Evolutionary conservation across 768 basidiomycete species (phyloP).

Genomic region (button mushroom (Agaricus bisporus)): DNA sequence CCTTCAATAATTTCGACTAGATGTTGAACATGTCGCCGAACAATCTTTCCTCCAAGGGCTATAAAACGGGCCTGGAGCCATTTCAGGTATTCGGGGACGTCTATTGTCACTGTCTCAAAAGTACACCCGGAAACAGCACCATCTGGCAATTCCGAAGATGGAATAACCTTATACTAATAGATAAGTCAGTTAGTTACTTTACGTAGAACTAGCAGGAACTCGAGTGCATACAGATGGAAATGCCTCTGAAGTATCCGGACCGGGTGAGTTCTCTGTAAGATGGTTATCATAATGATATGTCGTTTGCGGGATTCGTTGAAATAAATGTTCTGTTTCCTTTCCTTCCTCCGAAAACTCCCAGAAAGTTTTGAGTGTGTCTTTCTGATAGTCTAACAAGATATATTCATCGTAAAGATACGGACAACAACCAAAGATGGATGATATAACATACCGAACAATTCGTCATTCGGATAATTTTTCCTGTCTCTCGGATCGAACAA

Average conservation of each 20-base stretch:
- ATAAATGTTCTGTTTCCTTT: constrained; percentile 48
- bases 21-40: constrained; percentile 59
- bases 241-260: constrained; percentile 38
- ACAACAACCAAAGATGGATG: too few relatives aligned
- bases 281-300: constrained; percentile 47
- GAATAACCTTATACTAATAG: constrained; percentile 30
- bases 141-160: constrained; percentile 26
- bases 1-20: constrained; percentile 63
- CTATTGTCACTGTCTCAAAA: constrained; percentile 66
- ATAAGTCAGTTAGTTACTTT: too few relatives aligned
- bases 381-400: constrained; percentile 47
- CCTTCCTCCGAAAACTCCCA: constrained; percentile 66
- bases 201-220: background rate
- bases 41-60: constrained; percentile 49
- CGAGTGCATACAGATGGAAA: constrained; percentile 45
- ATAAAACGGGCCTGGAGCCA: constrained; percentile 69
- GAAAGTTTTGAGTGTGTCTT: constrained; percentile 69
- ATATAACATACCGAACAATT: constrained; percentile 4
- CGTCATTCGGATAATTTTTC: constrained; percentile 3
- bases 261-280: constrained; percentile 13
- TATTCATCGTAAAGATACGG: background rate
- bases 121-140: constrained; percentile 39
- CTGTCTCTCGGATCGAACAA: constrained; percentile 40
- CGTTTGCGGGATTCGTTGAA: constrained; percentile 57
- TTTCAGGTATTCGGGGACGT: constrained; percentile 62